phyloP scores from a whole-genome alignment of 768 basidiomycete genomes.

The Suillus hirtellus region DNA sequence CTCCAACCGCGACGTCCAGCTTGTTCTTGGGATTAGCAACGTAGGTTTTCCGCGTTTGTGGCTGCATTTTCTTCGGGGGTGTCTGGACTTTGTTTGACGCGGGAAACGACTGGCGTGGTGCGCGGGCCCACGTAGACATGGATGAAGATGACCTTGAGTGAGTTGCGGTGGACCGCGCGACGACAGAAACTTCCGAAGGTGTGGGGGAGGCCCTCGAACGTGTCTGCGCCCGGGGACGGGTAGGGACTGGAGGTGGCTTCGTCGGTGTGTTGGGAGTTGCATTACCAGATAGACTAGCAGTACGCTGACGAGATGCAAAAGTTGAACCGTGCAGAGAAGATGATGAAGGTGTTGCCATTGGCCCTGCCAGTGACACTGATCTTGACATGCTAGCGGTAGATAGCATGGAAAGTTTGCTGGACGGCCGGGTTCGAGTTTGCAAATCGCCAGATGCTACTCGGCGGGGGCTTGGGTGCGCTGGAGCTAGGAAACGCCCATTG shows the following conservation, averaged over 20 bases:
- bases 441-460: conserved; percentile 52
- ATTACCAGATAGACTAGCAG: conserved; percentile 58
- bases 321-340: conserved; percentile 58
- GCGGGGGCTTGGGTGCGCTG: conserved; percentile 47
- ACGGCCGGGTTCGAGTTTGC: conserved; percentile 47
- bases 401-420: conserved; percentile 55
- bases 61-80: conserved; percentile 43
- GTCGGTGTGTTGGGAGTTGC: conserved; percentile 39
- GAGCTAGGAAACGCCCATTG: conserved; percentile 44
- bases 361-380: conserved; percentile 62
- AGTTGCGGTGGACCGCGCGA: conserved; percentile 44
- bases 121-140: conserved; percentile 65
- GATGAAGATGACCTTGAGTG: conserved; percentile 45
- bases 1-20: conserved; percentile 89
- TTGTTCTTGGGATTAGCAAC: conserved; percentile 88
- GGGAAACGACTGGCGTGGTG: conserved; percentile 63
- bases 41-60: conserved; percentile 62
- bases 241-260: conserved; percentile 31
- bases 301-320: conserved; percentile 83
- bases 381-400: conserved; percentile 50
- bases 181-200: conserved; percentile 57
- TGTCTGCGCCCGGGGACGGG: conserved; percentile 43
- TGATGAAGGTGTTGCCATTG: conserved; percentile 43
- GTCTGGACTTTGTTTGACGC: conserved; percentile 44
- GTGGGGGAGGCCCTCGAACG: conserved; percentile 58